Evolutionary conservation across 352 stramenopile species (phyloP), one percentile per base, ranked within the genome.

Genomic region (Phytopythium ostracodes): DNA sequence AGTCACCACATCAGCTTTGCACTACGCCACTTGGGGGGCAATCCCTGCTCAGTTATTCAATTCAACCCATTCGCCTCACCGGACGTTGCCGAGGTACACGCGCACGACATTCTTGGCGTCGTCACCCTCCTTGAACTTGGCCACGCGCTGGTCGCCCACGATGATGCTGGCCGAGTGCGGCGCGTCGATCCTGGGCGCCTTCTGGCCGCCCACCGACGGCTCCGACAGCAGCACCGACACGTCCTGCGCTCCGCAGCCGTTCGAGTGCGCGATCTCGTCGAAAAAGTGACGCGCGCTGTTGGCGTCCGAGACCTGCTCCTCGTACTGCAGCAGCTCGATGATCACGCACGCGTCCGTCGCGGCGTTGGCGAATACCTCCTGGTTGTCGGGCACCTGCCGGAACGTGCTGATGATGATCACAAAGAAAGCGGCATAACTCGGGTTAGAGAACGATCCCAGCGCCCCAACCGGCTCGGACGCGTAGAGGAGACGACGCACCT

Each of bases 281-380:
- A 96, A 94, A 65, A 94, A 96, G 63, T 81, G 92, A 33, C 65
- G 79, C 29, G 76, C 84, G 55, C 78, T 92, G 17, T 73, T 58
- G 5, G 33, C 55, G 56, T 91, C 76, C 20, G 42, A 31, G 46
- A 93, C 73, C 25, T 51, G 65, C 29, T 66, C 60, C 62, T 94
- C 83, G 57, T 80, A 83, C 59, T 94, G 75, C 60, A 94, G 66
- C 29, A 95, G 74, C 68, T 96, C 87, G 7, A 96, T 62, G 64
- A 96, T 94, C 36, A 96, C 70, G 65, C 80, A 91, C 63, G 91
- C 84, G 59, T 96, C 87, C 2, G 78, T 93, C 31, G 73, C 60
- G 20, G 81, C 79, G 38, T 96, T 88, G 33, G 87, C 84, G 70
- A 94, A 96, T 31, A 96, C 87, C 56, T 96, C 87, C 64, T 96